These are phyloP conservation scores for Podila horticola DNA, from an alignment of 192 early-diverging fungal genomes.

Conservation along the genomic window DNA sequence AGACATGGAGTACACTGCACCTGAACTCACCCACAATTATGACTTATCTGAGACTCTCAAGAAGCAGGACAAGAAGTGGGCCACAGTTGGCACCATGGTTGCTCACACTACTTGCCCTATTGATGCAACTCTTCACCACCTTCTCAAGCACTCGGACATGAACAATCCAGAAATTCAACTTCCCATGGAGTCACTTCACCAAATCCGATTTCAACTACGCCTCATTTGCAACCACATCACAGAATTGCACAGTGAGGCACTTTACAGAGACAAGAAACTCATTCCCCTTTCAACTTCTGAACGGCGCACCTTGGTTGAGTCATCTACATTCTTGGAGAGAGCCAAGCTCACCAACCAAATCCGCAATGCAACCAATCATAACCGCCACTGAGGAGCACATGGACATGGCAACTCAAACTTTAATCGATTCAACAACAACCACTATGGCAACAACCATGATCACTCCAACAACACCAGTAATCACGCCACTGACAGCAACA, in stretches of 20 bases:
- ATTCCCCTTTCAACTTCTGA: background rate
- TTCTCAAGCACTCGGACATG: background rate
- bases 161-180: background rate
- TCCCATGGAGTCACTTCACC: background rate
- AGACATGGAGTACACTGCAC: background rate
- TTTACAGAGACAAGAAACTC: background rate
- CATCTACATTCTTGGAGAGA: background rate
- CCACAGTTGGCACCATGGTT: background rate
- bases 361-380: too few relatives aligned
- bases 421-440: too few relatives aligned
- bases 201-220: background rate
- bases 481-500: too few relatives aligned
- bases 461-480: too few relatives aligned
- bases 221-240: conserved; percentile 3
- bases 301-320: background rate
- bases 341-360: background rate
- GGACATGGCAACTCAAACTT: too few relatives aligned
- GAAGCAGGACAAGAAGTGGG: background rate
- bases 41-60: background rate
- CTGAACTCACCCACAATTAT: background rate
- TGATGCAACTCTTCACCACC: background rate
- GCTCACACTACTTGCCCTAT: background rate
- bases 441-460: too few relatives aligned
- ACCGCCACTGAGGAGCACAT: too few relatives aligned
- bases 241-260: background rate